Conservation (phyloP, 495 filamentous ascomycete genomes). For the Hypoxylon intermedium region DNA sequence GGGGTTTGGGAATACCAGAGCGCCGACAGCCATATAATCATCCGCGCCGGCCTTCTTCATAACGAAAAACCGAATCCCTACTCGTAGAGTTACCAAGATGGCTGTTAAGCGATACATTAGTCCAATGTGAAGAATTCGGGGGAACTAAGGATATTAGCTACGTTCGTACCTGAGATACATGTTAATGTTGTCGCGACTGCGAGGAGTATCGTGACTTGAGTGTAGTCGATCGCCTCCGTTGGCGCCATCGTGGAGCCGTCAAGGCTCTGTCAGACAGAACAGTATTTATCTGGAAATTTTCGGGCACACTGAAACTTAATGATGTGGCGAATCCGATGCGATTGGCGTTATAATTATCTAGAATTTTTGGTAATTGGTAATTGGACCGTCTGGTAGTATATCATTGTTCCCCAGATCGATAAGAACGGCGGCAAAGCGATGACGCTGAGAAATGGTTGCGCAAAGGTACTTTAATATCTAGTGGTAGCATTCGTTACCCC, state of each 20-base stretch:
- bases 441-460: not conserved
- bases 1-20: slow-evolving; percentile 31
- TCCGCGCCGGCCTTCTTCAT: slow-evolving; percentile 43
- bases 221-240: slow-evolving; percentile 3
- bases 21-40: slow-evolving; percentile 46
- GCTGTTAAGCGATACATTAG: slow-evolving; percentile 17
- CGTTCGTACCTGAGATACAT: slow-evolving; percentile 28
- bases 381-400: not conserved
- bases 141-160: not conserved
- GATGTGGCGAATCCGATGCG: not conserved
- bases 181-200: slow-evolving; percentile 28
- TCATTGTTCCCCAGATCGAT: not conserved
- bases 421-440: not conserved
- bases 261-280: slow-evolving; percentile 1
- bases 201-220: slow-evolving; percentile 27
- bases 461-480: slow-evolving; percentile 11
- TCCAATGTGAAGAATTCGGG: not conserved
- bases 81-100: slow-evolving; percentile 37
- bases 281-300: not conserved
- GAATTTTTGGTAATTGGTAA: not conserved
- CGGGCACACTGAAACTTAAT: not conserved
- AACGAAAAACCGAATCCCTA: slow-evolving; percentile 39
- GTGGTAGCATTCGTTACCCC: not conserved
- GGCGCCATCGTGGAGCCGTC: slow-evolving; percentile 7
- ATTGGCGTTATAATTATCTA: not conserved